Base-by-base conservation (phyloP, 805 yeast genomes). In the Suhomyces canberraensis region DNA sequence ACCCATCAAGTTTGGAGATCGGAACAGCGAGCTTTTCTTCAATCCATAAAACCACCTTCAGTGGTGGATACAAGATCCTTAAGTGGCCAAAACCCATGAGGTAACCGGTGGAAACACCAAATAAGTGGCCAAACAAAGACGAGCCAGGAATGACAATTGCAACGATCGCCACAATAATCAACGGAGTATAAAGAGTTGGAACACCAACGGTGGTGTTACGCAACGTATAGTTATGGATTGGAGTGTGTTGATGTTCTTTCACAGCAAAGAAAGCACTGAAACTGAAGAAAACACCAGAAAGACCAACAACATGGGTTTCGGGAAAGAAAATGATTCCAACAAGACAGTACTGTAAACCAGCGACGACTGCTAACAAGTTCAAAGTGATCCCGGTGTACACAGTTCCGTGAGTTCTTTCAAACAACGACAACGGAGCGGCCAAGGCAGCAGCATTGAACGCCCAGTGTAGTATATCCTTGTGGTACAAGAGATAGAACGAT, bases 381-480 rank as follows among this genome's bases (percentile, higher is more conserved):
- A 89, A 64, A 11, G 88, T 80, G 31, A 89, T 68, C 3, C 95
- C 96, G 3, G 95, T 84, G 58, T 86, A 78, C 3, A 88, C 83
- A 0, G 97, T 87, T 4, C 96, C 97, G 51, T 86, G 82, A 16
- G 61, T 55, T 38, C 71, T 64, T 65, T 88, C 96, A 58, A 81
- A 88, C 35, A 69, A 66, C 9, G 81, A 66, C 49, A 87, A 56
- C 15, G 84, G 78, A 0, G 82, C 73, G 40, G 74, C 65, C 30
- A 88, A 53, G 1, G 82, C 73, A 25, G 77, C 41, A 7, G 76
- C 39, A 49, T 86, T 87, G 48, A 83, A 60, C 3, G 74, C 31
- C 54, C 88, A 62, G 54, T 87, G 95, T 35, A 79, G 42, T 16
- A 76, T 44, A 16, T 75, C 71, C n/a, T 65, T 50, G 58, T 88